phyloP scores from a whole-genome alignment of 768 basidiomycete species.

The Leccinellum rugosiceps region DNA sequence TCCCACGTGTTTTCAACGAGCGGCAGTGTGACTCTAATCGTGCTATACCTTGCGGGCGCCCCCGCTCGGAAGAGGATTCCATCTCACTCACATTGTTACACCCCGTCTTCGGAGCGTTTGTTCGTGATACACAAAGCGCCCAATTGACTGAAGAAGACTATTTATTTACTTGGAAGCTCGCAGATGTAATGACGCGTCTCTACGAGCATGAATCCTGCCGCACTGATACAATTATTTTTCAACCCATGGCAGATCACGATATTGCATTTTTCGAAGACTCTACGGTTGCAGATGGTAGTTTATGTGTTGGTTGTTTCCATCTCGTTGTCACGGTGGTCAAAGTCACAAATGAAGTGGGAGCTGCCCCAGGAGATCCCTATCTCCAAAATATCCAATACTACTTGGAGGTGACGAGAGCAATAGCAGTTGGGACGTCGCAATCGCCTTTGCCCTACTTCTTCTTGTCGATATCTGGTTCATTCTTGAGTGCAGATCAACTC shows the following conservation, averaged over 20 bases:
- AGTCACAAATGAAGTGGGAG: slow-evolving; percentile 22
- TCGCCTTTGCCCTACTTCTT: slow-evolving; percentile 30
- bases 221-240: too few species aligned
- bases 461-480: slow-evolving; percentile 22
- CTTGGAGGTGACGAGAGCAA: slow-evolving; percentile 13
- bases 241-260: too few species aligned
- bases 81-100: neutral
- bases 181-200: neutral
- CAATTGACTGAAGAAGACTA: neutral
- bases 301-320: too few species aligned
- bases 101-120: neutral
- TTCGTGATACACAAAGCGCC: neutral
- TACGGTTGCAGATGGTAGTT: too few species aligned
- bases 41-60: neutral
- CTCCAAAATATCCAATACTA: slow-evolving; percentile 23
- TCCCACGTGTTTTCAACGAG: too few species aligned
- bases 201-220: fast-evolving
- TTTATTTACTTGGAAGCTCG: neutral
- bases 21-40: neutral
- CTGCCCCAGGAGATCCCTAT: slow-evolving; percentile 21
- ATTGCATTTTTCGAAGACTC: too few species aligned
- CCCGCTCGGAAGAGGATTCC: neutral
- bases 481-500: neutral
- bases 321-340: slow-evolving; percentile 15
- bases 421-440: neutral